A percentile compares a stretch with the other conserved stretches of the same genome.
These are phyloP conservation scores for Coemansia sp. DNA, from an alignment of 192 early-diverging fungal species.

Conservation along the genomic window DNA sequence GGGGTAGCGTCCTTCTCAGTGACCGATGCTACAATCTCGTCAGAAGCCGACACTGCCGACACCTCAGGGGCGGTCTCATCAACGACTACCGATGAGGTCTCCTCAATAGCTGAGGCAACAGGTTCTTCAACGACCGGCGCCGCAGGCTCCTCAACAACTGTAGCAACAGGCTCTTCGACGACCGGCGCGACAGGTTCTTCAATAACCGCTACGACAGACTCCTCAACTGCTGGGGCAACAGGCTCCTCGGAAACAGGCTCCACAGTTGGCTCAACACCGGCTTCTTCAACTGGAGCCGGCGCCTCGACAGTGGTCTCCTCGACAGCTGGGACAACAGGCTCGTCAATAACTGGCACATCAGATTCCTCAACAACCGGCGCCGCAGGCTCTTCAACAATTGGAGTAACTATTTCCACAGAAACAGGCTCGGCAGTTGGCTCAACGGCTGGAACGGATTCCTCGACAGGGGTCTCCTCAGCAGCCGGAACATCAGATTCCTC, in stretches of 20 bases:
- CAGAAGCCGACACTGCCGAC: background rate
- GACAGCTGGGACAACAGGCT: background rate
- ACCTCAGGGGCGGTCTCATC: background rate
- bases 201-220: background rate
- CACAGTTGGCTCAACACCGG: background rate
- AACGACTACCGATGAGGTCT: background rate
- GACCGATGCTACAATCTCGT: background rate
- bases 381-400: background rate
- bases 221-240: background rate
- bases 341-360: background rate
- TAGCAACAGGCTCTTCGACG: background rate
- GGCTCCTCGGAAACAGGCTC: slow-evolving; percentile 12
- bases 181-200: background rate
- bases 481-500: background rate
- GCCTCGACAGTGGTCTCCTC: slow-evolving; percentile 5
- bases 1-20: background rate
- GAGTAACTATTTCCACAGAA: no score
- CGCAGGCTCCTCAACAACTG: background rate
- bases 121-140: slow-evolving; percentile 7
- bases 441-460: no score
- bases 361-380: background rate
- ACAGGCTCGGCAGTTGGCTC: no score
- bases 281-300: background rate
- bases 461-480: background rate
- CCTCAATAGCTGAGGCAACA: background rate